Base-by-base conservation (phyloP, 306 rosid species). In the Myrica gale region DNA sequence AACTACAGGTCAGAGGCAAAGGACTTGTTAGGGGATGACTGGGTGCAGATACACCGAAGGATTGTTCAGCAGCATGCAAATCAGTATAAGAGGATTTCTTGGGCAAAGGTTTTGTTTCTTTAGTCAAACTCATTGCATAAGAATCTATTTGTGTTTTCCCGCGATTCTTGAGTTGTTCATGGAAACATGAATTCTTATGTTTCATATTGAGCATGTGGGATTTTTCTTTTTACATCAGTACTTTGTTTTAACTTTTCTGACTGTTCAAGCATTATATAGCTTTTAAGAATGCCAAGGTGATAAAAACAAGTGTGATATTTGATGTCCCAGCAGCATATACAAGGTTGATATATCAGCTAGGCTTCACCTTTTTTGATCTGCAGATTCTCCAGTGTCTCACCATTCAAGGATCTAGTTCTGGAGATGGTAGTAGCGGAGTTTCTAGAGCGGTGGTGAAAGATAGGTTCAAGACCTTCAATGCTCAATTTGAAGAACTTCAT, bases 41-140 rank as follows among this genome's bases (percentile, higher is more conserved):
- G 99, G 99, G 97, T 96, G 84, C 99, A 96, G 88, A 96, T 88
- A 84, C 99, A 96, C 71, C 87, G 97, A 76, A 84, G 98, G 84
- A 89, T 92, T 74, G 98, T 95, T 53, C 99, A 96, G 78, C 97
- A 96, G 84, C 99, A 96, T 88, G 99, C 98, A 68, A 96, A 96
- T 86, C 98, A 92, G 75, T 96, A 96, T 79, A 96, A 96, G 82
- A 86, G 99, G 84, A 85, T 96, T 83, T 92, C 99, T 61, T 96
- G 99, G 99, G 96, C 96, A 73, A 96, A 96, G 97, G 97, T 95
- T 76, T 46, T 52, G 54, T 43, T 69, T 72, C 71, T 79, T 68
- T 37, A 51, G 43, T 69, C 70, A 46, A 60, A 58, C 62, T 54
- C n/a, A 26, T 66, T 26, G 46, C 57, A 67, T 44, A 6, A 53